These are phyloP conservation scores for Sarocladium brachiariae DNA, from an alignment of 2,329 filamentous ascomycete species.

Conservation along the genomic window DNA sequence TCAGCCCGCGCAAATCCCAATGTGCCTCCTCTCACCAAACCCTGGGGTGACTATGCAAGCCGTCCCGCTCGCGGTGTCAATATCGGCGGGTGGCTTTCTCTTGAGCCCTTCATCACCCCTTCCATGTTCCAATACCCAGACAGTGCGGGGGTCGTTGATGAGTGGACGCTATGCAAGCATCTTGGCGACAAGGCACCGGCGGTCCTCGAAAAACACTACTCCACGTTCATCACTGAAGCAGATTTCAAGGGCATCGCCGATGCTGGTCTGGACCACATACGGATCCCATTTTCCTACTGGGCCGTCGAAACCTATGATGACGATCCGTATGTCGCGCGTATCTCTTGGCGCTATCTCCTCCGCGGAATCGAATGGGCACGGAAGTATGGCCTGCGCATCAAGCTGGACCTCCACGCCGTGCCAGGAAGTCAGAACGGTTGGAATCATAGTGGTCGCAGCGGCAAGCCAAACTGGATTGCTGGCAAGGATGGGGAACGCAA, in stretches of 20 bases:
- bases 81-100: constrained; percentile 83
- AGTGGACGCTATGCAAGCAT: constrained; percentile 70
- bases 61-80: constrained; percentile 85
- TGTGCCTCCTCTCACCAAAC: constrained; percentile 67
- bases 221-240: constrained; percentile 75
- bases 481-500: constrained; percentile 76
- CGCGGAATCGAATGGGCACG: constrained; percentile 90
- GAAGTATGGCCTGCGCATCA: constrained; percentile 84
- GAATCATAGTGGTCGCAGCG: constrained; percentile 88
- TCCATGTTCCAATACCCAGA: constrained; percentile 72
- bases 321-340: constrained; percentile 80
- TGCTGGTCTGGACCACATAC: constrained; percentile 92
- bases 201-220: constrained; percentile 85
- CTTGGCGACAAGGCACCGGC: constrained; percentile 61
- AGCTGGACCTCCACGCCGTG: constrained; percentile 85
- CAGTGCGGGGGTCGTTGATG: constrained; percentile 68
- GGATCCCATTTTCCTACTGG: constrained; percentile 95
- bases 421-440: constrained; percentile 95
- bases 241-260: constrained; percentile 78
- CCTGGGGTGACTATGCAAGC: constrained; percentile 69
- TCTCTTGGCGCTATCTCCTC: constrained; percentile 88
- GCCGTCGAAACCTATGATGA: constrained; percentile 75
- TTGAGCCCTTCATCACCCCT: constrained; percentile 93
- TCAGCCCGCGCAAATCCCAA: constrained; percentile 67
- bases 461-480: constrained; percentile 78